Conservation (phyloP, 345 rosid genomes). For the Sisymbrium irio region DNA sequence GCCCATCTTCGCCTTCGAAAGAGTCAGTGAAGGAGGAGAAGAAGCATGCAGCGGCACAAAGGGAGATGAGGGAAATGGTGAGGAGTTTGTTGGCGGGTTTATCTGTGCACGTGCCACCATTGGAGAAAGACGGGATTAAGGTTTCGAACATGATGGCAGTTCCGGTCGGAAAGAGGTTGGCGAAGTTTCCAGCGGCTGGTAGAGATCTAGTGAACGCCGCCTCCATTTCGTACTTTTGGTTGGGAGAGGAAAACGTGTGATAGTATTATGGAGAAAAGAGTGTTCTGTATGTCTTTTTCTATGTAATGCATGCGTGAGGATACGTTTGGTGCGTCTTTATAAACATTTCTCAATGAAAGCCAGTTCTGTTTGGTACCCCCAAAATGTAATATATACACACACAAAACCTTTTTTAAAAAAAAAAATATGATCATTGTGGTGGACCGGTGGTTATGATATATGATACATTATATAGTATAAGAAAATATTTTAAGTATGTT, state of each 20-base stretch:
- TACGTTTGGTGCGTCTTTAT: conserved; percentile 7
- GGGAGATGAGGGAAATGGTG: conserved; percentile 26
- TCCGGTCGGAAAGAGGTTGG: conserved; percentile 56
- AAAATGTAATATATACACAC: neutral
- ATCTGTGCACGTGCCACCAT: conserved; percentile 37
- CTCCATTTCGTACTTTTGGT: conserved; percentile 13
- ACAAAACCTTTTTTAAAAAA: neutral
- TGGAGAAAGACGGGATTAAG: conserved; percentile 49
- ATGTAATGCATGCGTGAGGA: conserved; percentile 17
- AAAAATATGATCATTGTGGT: neutral
- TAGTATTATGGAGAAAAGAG: neutral
- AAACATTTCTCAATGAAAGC: neutral
- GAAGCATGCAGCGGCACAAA: conserved; percentile 38
- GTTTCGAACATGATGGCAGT: conserved; percentile 49
- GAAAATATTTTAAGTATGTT: too few relatives aligned
- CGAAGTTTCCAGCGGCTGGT: conserved; percentile 47
- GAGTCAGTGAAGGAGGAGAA: conserved; percentile 58
- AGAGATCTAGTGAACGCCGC: conserved; percentile 12
- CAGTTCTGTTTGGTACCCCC: neutral
- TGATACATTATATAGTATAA: too few relatives aligned
- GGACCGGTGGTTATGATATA: neutral
- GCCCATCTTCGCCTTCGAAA: conserved; percentile 34
- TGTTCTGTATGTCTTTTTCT: neutral
- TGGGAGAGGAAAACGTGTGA: neutral
- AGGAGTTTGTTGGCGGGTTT: conserved; percentile 35